A percentile compares a stretch with the other conserved stretches of the same genome.
Evolutionary conservation across 768 basidiomycete species (phyloP).

Genomic region (Daedaleopsis sinensis): DNA sequence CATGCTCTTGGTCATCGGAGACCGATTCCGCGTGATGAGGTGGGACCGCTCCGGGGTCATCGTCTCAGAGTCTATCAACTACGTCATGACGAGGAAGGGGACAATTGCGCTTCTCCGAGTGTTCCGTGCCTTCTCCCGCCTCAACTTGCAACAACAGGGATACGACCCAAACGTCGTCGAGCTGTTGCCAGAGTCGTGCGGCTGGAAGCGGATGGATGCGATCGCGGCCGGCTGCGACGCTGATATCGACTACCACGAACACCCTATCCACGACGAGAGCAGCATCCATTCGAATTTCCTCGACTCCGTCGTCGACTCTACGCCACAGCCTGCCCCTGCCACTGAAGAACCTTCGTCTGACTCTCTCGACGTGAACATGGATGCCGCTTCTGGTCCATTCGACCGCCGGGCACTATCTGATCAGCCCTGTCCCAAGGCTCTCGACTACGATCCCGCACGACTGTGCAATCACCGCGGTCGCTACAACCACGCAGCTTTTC

Average conservation of each 20-base stretch:
- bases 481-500: background rate
- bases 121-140: background rate
- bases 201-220: background rate
- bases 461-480: too few species aligned
- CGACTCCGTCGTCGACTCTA: background rate
- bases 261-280: background rate
- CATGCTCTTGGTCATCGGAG: constrained; percentile 2
- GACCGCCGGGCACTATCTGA: too few species aligned
- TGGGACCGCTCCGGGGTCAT: constrained; percentile 13
- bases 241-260: background rate
- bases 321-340: too few species aligned
- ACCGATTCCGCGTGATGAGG: background rate
- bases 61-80: constrained; percentile 2
- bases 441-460: too few species aligned
- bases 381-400: too few species aligned
- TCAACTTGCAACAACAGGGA: background rate
- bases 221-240: background rate
- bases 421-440: too few species aligned
- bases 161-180: background rate
- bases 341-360: too few species aligned
- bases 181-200: background rate
- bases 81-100: background rate
- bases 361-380: too few species aligned
- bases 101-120: background rate
- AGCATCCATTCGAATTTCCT: background rate